Percentiles rank a stretch among this genome's conserved stretches.
phyloP scores from a whole-genome alignment of 345 rosid species.

The Eucalyptus cloeziana region DNA sequence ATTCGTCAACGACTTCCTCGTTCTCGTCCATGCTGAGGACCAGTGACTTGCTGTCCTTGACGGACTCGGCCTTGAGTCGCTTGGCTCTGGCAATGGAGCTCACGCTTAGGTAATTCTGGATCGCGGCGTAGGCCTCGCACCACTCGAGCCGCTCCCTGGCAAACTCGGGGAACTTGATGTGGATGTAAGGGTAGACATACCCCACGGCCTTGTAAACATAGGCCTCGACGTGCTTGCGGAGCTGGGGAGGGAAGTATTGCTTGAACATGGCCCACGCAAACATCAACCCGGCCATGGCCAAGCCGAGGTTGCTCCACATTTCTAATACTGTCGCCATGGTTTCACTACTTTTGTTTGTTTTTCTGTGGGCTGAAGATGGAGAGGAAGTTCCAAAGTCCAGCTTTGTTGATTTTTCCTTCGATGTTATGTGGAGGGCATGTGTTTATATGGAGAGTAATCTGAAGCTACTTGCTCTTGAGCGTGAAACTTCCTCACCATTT shows the following conservation, averaged over 20 bases:
- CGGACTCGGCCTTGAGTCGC: constrained; percentile 32
- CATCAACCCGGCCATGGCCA: constrained; percentile 19
- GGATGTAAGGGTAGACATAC: constrained; percentile 31
- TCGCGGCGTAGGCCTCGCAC: constrained; percentile 30
- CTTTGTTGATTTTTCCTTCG: not conserved
- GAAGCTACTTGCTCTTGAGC: not conserved
- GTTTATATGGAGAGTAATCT: not conserved
- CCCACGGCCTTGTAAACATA: constrained; percentile 9
- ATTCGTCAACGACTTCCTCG: constrained; percentile 39
- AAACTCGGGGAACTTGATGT: constrained; percentile 33
- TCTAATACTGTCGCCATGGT: constrained; percentile 1
- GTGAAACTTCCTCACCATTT: no score
- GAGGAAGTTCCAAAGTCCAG: not conserved
- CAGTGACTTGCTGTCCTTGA: constrained; percentile 23
- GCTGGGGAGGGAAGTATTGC: constrained; percentile 34
- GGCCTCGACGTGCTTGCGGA: constrained; percentile 9
- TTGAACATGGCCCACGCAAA: constrained; percentile 37
- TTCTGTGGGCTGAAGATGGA: not conserved
- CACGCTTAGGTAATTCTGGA: constrained; percentile 37
- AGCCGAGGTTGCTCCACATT: constrained; percentile 4
- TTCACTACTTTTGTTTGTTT: not conserved
- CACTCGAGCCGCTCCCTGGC: constrained; percentile 22
- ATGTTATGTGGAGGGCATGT: not conserved
- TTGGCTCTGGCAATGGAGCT: constrained; percentile 28
- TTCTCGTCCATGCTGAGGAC: constrained; percentile 51